Conservation (phyloP, 306 rosid genomes). For the Malus sylvestris region DNA sequence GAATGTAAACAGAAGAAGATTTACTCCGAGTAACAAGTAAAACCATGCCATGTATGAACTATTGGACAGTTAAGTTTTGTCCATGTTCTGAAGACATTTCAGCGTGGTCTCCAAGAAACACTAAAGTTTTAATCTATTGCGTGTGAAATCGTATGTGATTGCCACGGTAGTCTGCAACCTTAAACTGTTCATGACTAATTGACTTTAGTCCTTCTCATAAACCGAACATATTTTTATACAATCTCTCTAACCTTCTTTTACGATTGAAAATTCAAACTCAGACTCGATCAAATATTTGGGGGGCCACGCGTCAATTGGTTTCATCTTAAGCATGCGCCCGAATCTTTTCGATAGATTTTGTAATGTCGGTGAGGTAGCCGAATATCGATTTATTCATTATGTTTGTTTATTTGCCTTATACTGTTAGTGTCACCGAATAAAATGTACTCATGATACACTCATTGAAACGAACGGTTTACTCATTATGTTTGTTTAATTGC, state of each 20-base stretch:
- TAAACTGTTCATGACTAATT: neutral
- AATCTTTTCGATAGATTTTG: no score
- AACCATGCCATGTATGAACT: no score
- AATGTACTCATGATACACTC: no score
- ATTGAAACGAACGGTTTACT: no score
- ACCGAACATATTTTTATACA: no score
- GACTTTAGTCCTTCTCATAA: neutral
- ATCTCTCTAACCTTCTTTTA: neutral
- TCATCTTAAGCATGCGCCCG: neutral
- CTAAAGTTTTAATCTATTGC: neutral
- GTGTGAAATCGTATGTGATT: neutral
- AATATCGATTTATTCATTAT: no score
- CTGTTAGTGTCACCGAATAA: no score
- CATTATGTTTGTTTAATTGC: no score
- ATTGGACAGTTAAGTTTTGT: neutral
- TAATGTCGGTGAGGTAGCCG: no score
- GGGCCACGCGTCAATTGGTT: neutral
- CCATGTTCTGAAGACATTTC: neutral
- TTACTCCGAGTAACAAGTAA: neutral
- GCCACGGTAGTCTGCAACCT: neutral
- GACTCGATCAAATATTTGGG: neutral
- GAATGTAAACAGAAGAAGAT: neutral
- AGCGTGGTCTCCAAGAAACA: neutral
- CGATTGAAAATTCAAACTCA: neutral
- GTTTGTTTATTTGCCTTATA: no score